Conservation (phyloP, 768 basidiomycete genomes). For the Ramaria rubella region DNA sequence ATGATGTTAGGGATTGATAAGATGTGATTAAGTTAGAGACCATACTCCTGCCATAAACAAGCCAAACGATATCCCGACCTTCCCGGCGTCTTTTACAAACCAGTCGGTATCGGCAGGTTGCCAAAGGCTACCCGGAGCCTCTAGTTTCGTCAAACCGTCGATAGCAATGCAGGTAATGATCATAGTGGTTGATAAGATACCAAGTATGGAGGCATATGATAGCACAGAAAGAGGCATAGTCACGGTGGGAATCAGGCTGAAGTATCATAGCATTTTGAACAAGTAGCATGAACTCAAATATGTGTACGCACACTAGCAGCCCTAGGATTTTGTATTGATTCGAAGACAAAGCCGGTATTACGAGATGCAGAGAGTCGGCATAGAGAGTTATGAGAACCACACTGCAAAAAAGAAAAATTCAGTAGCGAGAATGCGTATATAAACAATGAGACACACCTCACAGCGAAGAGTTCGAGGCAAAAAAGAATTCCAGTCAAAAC, state of each 20-base stretch:
- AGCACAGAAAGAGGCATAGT: constrained; percentile 82
- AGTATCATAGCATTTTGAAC: background rate
- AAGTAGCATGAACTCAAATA: background rate
- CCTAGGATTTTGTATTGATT: constrained; percentile 72
- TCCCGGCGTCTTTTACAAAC: constrained; percentile 42
- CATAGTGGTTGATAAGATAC: constrained; percentile 70
- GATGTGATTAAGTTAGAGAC: constrained; percentile 5
- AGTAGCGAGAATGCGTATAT: background rate
- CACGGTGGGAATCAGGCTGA: constrained; percentile 74
- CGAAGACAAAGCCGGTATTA: constrained; percentile 61
- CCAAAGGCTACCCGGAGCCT: constrained; percentile 77
- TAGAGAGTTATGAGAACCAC: constrained; percentile 87
- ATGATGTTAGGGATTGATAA: background rate
- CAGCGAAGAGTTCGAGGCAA: constrained; percentile 80
- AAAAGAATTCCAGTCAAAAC: constrained; percentile 66
- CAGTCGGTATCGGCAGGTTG: constrained; percentile 63
- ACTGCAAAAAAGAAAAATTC: constrained; percentile 28
- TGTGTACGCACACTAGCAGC: constrained; percentile 53
- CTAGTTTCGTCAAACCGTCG: constrained; percentile 70
- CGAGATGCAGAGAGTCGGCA: constrained; percentile 74
- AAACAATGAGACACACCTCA: constrained; percentile 44
- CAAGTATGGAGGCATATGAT: constrained; percentile 83
- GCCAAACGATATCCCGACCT: constrained; percentile 77
- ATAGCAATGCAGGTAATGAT: constrained; percentile 72
- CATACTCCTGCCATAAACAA: constrained; percentile 87